Percentiles rank a stretch among this genome's conserved stretches.
These are phyloP conservation scores for Cercospora janseana DNA, from an alignment of 2,329 filamentous ascomycete species.

Conservation along the genomic window DNA sequence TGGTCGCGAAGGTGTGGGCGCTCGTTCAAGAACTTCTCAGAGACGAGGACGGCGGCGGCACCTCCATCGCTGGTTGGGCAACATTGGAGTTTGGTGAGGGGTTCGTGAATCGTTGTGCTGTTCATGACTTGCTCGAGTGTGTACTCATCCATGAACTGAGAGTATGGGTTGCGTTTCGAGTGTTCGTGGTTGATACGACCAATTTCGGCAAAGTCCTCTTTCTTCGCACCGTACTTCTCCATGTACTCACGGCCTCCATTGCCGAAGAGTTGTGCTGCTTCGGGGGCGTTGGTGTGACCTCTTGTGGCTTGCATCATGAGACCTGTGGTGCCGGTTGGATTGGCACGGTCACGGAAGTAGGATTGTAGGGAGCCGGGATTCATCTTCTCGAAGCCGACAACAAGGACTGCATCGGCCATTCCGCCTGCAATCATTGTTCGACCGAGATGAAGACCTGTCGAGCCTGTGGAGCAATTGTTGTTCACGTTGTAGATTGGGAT, in stretches of 20 bases:
- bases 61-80: constrained; percentile 93
- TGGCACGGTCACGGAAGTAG: constrained; percentile 79
- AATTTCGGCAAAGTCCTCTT: constrained; percentile 90
- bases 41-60: constrained; percentile 84
- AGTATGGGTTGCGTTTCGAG: constrained; percentile 89
- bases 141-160: constrained; percentile 91
- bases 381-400: constrained; percentile 98
- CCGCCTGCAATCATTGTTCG: constrained; percentile 75
- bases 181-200: constrained; percentile 89
- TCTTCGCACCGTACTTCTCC: constrained; percentile 79
- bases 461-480: constrained; percentile 96
- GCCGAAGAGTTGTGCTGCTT: constrained; percentile 74
- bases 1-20: constrained; percentile 76
- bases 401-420: constrained; percentile 74
- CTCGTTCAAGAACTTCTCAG: constrained; percentile 80
- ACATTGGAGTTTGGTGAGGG: constrained; percentile 96
- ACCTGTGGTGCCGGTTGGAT: constrained; percentile 68
- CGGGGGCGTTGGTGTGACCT: constrained; percentile 29
- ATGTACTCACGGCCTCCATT: constrained; percentile 96
- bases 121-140: constrained; percentile 76
- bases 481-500: constrained; percentile 98
- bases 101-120: constrained; percentile 74
- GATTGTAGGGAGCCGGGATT: constrained; percentile 77
- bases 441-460: constrained; percentile 81
- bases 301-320: constrained; percentile 54